A percentile compares a stretch with the other conserved stretches of the same genome.
Evolutionary conservation across 441 rosid genomes (phyloP).

Genomic region (Syzygium syzygioides): DNA sequence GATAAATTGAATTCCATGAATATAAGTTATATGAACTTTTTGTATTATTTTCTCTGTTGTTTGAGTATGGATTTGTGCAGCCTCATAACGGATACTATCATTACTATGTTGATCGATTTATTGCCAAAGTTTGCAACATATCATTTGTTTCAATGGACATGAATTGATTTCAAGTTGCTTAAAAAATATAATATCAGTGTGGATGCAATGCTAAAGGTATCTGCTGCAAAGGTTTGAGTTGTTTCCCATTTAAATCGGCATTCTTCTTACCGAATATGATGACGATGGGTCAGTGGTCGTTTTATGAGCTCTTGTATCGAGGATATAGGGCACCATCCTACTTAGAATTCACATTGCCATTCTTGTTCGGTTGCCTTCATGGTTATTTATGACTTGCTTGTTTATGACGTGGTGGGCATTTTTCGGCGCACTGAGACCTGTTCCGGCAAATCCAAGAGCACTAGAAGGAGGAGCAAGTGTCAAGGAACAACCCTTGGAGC

Average conservation of each 20-base stretch:
- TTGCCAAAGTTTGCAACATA: too few species aligned
- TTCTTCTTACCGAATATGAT: neutral
- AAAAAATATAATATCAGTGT: neutral
- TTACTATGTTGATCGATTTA: too few species aligned
- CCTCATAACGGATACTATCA: too few species aligned
- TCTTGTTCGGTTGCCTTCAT: neutral
- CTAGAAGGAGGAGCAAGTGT: too few species aligned
- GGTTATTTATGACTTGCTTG: neutral
- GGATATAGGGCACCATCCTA: neutral
- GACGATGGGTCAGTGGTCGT: neutral
- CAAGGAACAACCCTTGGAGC: too few species aligned
- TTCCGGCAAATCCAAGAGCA: too few species aligned
- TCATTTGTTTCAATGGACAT: too few species aligned
- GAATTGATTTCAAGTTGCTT: too few species aligned
- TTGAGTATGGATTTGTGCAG: neutral
- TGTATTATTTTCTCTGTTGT: neutral
- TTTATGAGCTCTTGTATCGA: too few species aligned
- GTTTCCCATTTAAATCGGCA: neutral
- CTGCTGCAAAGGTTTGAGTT: neutral
- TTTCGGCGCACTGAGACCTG: too few species aligned
- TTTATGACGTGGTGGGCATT: too few species aligned
- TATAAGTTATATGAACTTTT: constrained; percentile 16
- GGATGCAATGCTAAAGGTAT: neutral
- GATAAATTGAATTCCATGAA: constrained; percentile 85
- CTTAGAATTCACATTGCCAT: neutral